A percentile compares a stretch with the other conserved stretches of the same genome.
phyloP scores from a whole-genome alignment of 495 filamentous ascomycete genomes.

The Penicillium robsamsonii region DNA sequence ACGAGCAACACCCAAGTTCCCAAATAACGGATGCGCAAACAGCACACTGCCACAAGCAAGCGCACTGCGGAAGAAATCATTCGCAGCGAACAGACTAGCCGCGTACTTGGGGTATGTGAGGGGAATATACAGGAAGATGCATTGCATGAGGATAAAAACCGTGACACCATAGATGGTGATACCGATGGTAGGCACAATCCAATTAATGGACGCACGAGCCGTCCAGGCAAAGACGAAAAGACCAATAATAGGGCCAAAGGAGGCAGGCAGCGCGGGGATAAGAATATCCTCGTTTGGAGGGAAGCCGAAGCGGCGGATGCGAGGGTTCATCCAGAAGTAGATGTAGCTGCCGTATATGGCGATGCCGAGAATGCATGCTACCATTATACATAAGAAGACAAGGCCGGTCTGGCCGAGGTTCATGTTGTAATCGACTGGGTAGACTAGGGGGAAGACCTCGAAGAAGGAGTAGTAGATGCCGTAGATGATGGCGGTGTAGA shows the following conservation, averaged over 20 bases:
- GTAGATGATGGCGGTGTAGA: slow-evolving; percentile 63
- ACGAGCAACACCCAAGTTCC: slow-evolving; percentile 54
- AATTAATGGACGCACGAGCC: slow-evolving; percentile 51
- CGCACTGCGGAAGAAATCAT: slow-evolving; percentile 55
- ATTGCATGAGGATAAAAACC: slow-evolving; percentile 56
- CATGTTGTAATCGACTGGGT: slow-evolving; percentile 60
- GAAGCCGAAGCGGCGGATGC: slow-evolving; percentile 44
- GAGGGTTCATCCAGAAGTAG: slow-evolving; percentile 51
- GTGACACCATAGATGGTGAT: slow-evolving; percentile 53
- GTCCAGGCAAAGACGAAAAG: slow-evolving; percentile 68
- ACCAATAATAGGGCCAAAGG: slow-evolving; percentile 53
- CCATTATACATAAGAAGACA: slow-evolving; percentile 61
- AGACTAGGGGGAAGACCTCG: slow-evolving; percentile 73
- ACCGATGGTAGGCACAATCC: slow-evolving; percentile 62
- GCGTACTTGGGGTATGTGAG: slow-evolving; percentile 62
- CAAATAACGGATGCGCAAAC: slow-evolving; percentile 56
- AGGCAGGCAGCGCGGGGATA: slow-evolving; percentile 54
- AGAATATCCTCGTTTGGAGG: slow-evolving; percentile 52
- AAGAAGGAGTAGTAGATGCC: slow-evolving; percentile 71
- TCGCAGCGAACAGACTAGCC: slow-evolving; percentile 59
- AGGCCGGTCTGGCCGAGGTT: slow-evolving; percentile 60
- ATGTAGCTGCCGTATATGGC: slow-evolving; percentile 53
- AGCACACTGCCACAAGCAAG: slow-evolving; percentile 58
- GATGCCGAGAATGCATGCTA: slow-evolving; percentile 55
- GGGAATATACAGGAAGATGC: slow-evolving; percentile 64